Evolutionary conservation across 495 filamentous ascomycete genomes (phyloP), one percentile per base, ranked within the genome.

Genomic region (Penicillium cataractarum): DNA sequence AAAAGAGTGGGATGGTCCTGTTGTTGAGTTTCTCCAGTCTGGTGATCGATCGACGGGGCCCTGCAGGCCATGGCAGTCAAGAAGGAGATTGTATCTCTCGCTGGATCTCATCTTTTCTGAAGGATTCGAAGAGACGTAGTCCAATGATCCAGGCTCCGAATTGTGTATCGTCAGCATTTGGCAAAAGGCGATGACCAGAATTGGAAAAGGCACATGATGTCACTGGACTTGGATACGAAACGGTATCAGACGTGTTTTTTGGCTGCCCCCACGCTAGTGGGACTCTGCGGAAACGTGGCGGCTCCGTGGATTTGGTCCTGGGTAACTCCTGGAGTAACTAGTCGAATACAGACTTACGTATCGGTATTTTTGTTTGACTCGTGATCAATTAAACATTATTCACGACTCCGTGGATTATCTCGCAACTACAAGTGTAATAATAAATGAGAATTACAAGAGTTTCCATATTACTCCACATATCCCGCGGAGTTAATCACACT

Each of bases 251-350:
- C 42, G 58, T 61, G 68, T 65, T 42, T 27, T 50, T 27, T 27
- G 24, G 46, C 22, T 21, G 69, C 69, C 69, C 69, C 69, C 69
- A 71, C 69, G 62, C 69, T 71, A 58, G 33, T 51, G 31, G n/a
- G 3, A 49, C 44, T 19, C 44, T 39, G 42, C 46, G 24, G 24
- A 27, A 49, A 49, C 10, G 24, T 49, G 22, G 46, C 24, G 46
- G 46, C 46, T 50, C 46, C 46, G 9, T 9, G 42, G 21, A 46
- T 7, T 22, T 13, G n/a, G 19, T 46, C 22, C 42, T 19, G 7
- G n/a, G 39, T 42, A 42, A n/a, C n/a, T n/a, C n/a, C n/a, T n/a
- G n/a, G n/a, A n/a, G n/a, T n/a, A n/a, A n/a, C n/a, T n/a, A n/a
- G n/a, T n/a, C n/a, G n/a, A n/a, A n/a, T n/a, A n/a, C n/a, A n/a